Percentiles rank a stretch among this genome's conserved stretches.
Conservation (phyloP, 208 protist species). For the Leishmania aethiopica region DNA sequence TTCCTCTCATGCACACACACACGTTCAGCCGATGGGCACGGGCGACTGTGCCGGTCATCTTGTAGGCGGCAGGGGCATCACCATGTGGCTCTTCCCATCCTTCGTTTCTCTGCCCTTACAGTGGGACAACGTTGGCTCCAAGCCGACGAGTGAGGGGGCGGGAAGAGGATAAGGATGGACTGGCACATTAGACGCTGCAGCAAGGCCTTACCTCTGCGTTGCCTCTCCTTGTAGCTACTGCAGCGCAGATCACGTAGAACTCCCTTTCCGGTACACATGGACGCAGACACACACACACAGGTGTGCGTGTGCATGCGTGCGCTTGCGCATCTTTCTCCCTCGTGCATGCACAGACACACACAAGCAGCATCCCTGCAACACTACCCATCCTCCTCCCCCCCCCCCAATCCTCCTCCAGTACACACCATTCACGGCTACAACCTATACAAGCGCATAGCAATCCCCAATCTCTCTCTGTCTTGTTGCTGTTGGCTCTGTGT, state of each 20-base stretch:
- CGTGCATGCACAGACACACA: background rate
- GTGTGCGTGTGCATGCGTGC: background rate
- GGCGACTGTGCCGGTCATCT: background rate
- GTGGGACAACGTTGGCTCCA: background rate
- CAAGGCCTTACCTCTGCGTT: background rate
- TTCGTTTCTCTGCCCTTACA: background rate
- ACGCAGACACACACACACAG: background rate
- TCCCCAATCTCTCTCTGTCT: background rate
- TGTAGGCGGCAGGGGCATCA: background rate
- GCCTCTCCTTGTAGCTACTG: background rate
- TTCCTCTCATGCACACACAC: slow-evolving; percentile 5
- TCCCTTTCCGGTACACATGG: background rate
- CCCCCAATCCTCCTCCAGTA: no score
- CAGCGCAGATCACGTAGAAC: background rate
- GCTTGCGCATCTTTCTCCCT: background rate
- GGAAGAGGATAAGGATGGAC: background rate
- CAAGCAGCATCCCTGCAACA: background rate
- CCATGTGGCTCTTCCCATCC: background rate
- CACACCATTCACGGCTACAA: background rate
- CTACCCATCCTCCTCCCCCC: background rate
- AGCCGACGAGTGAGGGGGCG: background rate
- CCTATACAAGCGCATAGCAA: background rate
- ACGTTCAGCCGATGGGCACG: no score
- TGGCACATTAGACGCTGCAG: background rate
- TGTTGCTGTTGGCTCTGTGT: background rate